Conservation (phyloP, 352 stramenopile species). For the Phytophthora constricta region DNA sequence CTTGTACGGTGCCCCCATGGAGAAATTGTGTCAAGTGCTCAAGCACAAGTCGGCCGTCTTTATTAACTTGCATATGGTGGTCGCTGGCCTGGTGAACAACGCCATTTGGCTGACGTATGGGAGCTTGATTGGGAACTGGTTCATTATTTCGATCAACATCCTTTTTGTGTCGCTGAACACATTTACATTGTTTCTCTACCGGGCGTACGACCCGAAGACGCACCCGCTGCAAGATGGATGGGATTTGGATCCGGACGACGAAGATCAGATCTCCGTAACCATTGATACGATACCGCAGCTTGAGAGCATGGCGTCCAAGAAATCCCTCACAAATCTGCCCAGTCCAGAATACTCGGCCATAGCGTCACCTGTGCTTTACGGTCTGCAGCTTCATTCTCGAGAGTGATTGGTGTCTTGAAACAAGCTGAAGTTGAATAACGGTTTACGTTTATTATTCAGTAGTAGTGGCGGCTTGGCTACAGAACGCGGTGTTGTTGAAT, state of each 20-base stretch:
- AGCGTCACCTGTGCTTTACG: conserved; percentile 15
- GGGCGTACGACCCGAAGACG: conserved; percentile 38
- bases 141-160: conserved; percentile 43
- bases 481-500: no score
- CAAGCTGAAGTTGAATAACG: no score
- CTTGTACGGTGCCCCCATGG: conserved; percentile 50
- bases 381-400: no score
- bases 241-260: conserved; percentile 17
- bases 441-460: no score
- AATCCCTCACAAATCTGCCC: conserved; percentile 17
- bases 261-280: conserved; percentile 21
- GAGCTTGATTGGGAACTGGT: conserved; percentile 41
- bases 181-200: conserved; percentile 40
- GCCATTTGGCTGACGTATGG: conserved; percentile 45
- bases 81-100: conserved; percentile 55
- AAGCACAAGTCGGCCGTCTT: conserved; percentile 51
- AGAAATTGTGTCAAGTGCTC: conserved; percentile 50
- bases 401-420: no score
- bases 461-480: no score
- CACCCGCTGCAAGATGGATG: conserved; percentile 29
- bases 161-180: conserved; percentile 38
- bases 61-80: conserved; percentile 62
- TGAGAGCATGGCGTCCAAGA: conserved; percentile 10
- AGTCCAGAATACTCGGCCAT: conserved; percentile 26
- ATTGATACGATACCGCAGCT: conserved; percentile 20